Evolutionary conservation across 257 asterid genomes (phyloP).

Genomic region (Nicotiana otophora): DNA sequence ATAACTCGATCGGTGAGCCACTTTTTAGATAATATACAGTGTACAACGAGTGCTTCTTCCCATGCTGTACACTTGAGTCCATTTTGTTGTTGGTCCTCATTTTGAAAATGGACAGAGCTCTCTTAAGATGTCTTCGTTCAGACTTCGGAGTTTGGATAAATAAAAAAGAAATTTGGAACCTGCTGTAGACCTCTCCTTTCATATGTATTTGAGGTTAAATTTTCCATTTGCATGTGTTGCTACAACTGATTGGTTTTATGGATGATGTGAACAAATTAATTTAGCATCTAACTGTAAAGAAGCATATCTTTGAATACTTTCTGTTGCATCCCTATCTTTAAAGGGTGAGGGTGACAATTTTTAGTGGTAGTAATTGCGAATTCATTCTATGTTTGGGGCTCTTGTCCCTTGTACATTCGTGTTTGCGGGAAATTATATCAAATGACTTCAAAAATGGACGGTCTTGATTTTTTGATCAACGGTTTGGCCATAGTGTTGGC

Average conservation of each 20-base stretch:
- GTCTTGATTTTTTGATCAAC: no score
- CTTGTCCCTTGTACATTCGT: background rate
- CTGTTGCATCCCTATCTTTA: background rate
- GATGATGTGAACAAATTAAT: background rate
- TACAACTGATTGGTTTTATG: background rate
- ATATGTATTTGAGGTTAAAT: background rate
- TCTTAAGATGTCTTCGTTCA: no score
- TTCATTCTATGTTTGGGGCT: background rate
- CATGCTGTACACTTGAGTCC: no score
- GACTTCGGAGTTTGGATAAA: no score
- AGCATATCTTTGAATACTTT: background rate
- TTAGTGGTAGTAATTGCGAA: background rate
- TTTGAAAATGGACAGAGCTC: no score
- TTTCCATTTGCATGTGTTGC: background rate
- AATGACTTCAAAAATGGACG: no score
- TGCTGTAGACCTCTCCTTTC: background rate
- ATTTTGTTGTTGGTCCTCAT: no score
- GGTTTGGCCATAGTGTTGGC: no score
- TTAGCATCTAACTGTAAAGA: background rate
- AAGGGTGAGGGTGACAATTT: background rate
- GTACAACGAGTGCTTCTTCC: background rate
- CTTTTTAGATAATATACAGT: background rate
- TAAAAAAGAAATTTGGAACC: no score
- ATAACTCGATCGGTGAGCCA: background rate
- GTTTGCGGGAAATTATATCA: no score